Evolutionary conservation across 2,329 filamentous ascomycete species (phyloP).

Genomic region (Remersonia thermophila): DNA sequence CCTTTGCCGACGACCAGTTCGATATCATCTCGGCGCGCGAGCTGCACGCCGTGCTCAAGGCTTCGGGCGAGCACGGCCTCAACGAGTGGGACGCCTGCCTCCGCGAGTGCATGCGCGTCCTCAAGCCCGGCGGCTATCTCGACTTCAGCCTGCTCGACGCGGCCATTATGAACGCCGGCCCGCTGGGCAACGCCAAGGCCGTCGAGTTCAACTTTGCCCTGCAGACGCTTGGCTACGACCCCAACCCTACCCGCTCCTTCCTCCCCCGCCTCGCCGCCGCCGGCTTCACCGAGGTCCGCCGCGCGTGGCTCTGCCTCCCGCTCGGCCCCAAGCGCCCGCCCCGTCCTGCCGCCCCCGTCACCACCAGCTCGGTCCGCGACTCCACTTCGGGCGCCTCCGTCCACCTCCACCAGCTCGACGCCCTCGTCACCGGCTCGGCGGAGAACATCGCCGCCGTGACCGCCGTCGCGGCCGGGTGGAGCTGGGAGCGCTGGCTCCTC

Average conservation of each 20-base stretch:
- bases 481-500: slow-evolving; percentile 94
- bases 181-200: slow-evolving; percentile 65
- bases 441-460: slow-evolving; percentile 62
- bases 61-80: slow-evolving; percentile 49
- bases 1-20: slow-evolving; percentile 77
- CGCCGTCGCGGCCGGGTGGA: slow-evolving; percentile 74
- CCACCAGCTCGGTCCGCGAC: slow-evolving; percentile 4
- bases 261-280: slow-evolving; percentile 59
- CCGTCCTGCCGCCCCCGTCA: slow-evolving; percentile 15
- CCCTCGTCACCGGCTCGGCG: slow-evolving; percentile 54
- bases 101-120: slow-evolving; percentile 73
- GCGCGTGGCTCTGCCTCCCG: slow-evolving; percentile 81
- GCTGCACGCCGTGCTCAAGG: slow-evolving; percentile 73
- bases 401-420: slow-evolving; percentile 44
- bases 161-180: slow-evolving; percentile 75
- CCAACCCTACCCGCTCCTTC: slow-evolving; percentile 70
- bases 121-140: slow-evolving; percentile 85
- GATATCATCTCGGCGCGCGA: slow-evolving; percentile 85
- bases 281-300: slow-evolving; percentile 69
- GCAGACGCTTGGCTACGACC: slow-evolving; percentile 81
- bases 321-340: slow-evolving; percentile 47
- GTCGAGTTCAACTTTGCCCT: slow-evolving; percentile 90
- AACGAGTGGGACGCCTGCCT: slow-evolving; percentile 87
- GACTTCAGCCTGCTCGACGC: slow-evolving; percentile 87
- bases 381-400: slow-evolving; percentile 23